These are phyloP conservation scores for Martensiomyces pterosporus DNA, from an alignment of 192 early-diverging fungal species.

Conservation along the genomic window DNA sequence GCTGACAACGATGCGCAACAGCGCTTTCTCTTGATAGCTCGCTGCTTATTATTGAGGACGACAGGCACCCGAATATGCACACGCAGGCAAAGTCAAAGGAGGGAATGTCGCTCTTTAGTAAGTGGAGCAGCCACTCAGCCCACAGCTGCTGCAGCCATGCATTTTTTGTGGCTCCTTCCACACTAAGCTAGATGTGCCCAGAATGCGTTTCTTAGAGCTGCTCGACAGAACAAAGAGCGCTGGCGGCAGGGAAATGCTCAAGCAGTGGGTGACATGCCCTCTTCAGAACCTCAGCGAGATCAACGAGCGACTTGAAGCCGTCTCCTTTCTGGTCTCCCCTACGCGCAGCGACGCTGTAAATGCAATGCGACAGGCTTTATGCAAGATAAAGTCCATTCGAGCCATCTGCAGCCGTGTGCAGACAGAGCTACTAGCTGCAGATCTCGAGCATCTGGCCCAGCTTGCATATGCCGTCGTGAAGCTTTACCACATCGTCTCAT, in stretches of 20 bases:
- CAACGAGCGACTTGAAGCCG: conserved; percentile 24
- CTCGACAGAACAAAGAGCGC: conserved; percentile 32
- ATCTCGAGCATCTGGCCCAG: conserved; percentile 31
- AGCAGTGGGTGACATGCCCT: conserved; percentile 27
- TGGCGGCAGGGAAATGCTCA: conserved; percentile 28
- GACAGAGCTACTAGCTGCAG: conserved; percentile 24
- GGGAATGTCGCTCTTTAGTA: conserved; percentile 73
- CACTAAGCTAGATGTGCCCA: neutral
- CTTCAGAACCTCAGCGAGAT: conserved; percentile 23
- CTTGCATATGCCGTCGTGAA: conserved; percentile 32
- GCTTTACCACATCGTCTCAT: conserved; percentile 10
- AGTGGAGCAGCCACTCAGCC: conserved; percentile 1
- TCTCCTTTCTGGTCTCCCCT: conserved; percentile 6
- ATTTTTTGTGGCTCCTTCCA: neutral
- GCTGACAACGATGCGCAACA: too few relatives aligned
- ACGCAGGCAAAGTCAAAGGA: conserved; percentile 58
- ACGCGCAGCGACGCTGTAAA: conserved; percentile 1
- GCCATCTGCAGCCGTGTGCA: conserved; percentile 23
- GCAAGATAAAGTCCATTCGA: conserved; percentile 17
- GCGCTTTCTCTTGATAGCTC: conserved; percentile 53
- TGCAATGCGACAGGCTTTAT: conserved; percentile 11
- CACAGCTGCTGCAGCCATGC: neutral
- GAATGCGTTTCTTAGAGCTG: conserved; percentile 11
- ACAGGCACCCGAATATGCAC: conserved; percentile 81
- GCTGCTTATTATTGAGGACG: conserved; percentile 70